phyloP scores from a whole-genome alignment of 495 filamentous ascomycete species.

The Aspergillus incahuasiensis region DNA sequence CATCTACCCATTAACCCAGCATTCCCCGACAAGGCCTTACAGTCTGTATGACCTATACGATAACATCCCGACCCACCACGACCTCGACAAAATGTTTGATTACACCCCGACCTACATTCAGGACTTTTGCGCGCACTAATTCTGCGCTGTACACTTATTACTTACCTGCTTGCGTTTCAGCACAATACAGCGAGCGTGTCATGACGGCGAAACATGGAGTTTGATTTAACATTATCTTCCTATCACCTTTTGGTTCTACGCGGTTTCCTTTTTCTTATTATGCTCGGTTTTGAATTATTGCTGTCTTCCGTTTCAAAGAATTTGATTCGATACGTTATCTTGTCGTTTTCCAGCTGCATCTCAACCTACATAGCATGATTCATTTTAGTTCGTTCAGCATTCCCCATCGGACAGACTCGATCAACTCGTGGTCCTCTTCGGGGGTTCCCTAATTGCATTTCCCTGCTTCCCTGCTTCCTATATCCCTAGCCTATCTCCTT shows the following conservation, averaged over 20 bases:
- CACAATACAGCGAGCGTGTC: slow-evolving; percentile 14
- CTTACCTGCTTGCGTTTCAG: slow-evolving; percentile 11
- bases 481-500: neutral
- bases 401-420: neutral
- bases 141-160: slow-evolving; percentile 17
- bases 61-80: neutral
- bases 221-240: neutral
- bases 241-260: neutral
- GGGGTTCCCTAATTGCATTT: neutral
- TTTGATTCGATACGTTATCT: neutral
- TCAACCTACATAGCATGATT: neutral
- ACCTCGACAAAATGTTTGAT: neutral
- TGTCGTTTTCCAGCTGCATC: neutral
- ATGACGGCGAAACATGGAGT: slow-evolving; percentile 21
- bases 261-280: slow-evolving; percentile 4
- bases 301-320: neutral
- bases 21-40: slow-evolving; percentile 16
- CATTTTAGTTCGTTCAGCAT: neutral
- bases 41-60: slow-evolving; percentile 16
- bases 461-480: neutral
- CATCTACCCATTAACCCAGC: slow-evolving; percentile 37
- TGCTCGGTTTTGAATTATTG: neutral
- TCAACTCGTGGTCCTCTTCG: neutral
- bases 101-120: neutral
- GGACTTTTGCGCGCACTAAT: slow-evolving; percentile 4